Percentiles rank a stretch among this genome's conserved stretches.
Evolutionary conservation across 352 stramenopile genomes (phyloP).

Genomic region (Phytophthora hibernalis): DNA sequence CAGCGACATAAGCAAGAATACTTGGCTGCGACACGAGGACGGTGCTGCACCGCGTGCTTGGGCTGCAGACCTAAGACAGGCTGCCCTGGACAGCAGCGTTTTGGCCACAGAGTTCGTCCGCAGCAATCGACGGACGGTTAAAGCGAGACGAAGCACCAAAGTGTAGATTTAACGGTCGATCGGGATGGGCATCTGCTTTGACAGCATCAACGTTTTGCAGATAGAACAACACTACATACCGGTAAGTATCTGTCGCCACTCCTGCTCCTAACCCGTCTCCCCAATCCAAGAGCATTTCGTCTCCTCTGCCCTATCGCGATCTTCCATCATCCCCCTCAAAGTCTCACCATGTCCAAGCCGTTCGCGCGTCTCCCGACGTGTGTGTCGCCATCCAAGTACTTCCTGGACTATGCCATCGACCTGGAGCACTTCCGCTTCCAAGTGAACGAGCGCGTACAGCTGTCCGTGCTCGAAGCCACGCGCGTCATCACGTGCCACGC

Average conservation of each 20-base stretch:
- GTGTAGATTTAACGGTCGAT: conserved; percentile 1
- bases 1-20: background rate
- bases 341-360: conserved; percentile 34
- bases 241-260: background rate
- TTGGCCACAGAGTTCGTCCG: background rate
- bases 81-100: background rate
- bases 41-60: background rate
- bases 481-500: conserved; percentile 92
- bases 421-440: conserved; percentile 78
- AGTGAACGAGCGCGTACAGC: conserved; percentile 63
- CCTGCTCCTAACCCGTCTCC: background rate
- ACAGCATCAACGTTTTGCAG: too few species aligned
- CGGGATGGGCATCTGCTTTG: conserved; percentile 7
- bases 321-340: background rate
- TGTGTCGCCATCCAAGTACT: conserved; percentile 72
- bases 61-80: background rate
- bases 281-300: background rate
- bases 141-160: conserved; percentile 13
- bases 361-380: conserved; percentile 74
- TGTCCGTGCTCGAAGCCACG: conserved; percentile 70
- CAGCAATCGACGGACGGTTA: background rate
- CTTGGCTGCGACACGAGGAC: background rate
- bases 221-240: too few species aligned
- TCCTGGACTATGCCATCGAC: conserved; percentile 82
- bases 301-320: background rate